Conservation (phyloP, 139 green algal genomes). For the Diplosphaera chodatii region DNA sequence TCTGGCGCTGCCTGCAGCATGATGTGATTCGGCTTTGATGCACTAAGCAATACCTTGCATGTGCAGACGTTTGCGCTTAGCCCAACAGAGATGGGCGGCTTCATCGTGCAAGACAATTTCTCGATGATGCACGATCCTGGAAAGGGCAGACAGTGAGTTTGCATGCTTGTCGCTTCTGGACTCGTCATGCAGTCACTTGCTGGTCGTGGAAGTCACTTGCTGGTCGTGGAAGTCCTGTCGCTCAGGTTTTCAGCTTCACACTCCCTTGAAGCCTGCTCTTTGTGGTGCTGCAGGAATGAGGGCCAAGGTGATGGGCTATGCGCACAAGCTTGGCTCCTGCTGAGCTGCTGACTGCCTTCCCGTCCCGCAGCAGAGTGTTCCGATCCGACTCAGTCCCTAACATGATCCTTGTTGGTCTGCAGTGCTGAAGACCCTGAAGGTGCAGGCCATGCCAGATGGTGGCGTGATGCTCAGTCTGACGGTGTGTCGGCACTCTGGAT, state of each 20-base stretch:
- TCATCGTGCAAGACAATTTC: neutral
- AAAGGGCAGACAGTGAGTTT: neutral
- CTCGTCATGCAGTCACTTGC: neutral
- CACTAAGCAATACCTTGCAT: too few species aligned
- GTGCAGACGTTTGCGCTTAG: conserved; percentile 8
- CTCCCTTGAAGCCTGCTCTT: too few species aligned
- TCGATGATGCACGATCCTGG: conserved; percentile 4
- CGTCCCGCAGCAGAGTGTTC: too few species aligned
- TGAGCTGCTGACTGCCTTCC: neutral
- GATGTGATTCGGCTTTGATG: too few species aligned
- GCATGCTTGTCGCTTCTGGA: too few species aligned
- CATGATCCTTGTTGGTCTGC: neutral
- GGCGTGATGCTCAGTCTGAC: neutral
- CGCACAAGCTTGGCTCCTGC: too few species aligned
- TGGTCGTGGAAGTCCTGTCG: neutral
- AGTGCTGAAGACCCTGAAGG: neutral
- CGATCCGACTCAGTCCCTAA: neutral
- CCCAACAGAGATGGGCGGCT: neutral
- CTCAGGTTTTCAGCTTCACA: neutral
- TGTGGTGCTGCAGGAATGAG: neutral
- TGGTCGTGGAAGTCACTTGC: neutral
- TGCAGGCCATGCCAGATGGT: neutral
- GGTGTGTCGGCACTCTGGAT: neutral
- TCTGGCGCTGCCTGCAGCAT: too few species aligned
- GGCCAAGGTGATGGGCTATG: neutral